phyloP scores from a whole-genome alignment of 2,329 filamentous ascomycete species.

The Beauveria varroae region DNA sequence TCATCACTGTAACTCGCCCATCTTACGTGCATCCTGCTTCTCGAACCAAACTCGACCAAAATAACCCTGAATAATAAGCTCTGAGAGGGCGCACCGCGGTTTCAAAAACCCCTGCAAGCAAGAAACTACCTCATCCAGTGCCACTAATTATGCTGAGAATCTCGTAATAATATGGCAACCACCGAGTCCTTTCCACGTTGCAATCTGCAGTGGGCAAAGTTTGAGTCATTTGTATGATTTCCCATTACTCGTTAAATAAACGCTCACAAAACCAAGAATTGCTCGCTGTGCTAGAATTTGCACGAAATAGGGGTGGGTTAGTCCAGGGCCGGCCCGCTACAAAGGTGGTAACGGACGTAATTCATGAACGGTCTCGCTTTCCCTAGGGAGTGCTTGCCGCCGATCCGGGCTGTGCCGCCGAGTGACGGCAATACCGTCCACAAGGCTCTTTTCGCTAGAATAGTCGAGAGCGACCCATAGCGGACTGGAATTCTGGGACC shows the following conservation, averaged over 20 bases:
- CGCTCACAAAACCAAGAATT: background rate
- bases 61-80: too few relatives aligned
- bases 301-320: background rate
- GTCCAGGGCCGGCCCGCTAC: background rate
- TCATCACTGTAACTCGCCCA: too few relatives aligned
- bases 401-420: slow-evolving; percentile 8
- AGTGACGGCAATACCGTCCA: slow-evolving; percentile 10
- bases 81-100: too few relatives aligned
- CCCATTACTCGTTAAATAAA: background rate
- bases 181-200: background rate
- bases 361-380: slow-evolving; percentile 1
- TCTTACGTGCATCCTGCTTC: too few relatives aligned
- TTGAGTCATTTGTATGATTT: background rate
- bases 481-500: slow-evolving; percentile 1
- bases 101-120: too few relatives aligned
- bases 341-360: background rate
- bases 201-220: background rate
- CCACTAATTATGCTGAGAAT: too few relatives aligned
- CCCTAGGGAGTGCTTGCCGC: background rate
- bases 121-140: too few relatives aligned
- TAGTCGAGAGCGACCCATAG: slow-evolving; percentile 10
- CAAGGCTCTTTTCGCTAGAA: slow-evolving; percentile 14
- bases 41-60: too few relatives aligned
- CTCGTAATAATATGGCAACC: background rate
- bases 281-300: background rate